Evolutionary conservation across 495 filamentous ascomycete genomes (phyloP).

Genomic region (Penicillium lagena): DNA sequence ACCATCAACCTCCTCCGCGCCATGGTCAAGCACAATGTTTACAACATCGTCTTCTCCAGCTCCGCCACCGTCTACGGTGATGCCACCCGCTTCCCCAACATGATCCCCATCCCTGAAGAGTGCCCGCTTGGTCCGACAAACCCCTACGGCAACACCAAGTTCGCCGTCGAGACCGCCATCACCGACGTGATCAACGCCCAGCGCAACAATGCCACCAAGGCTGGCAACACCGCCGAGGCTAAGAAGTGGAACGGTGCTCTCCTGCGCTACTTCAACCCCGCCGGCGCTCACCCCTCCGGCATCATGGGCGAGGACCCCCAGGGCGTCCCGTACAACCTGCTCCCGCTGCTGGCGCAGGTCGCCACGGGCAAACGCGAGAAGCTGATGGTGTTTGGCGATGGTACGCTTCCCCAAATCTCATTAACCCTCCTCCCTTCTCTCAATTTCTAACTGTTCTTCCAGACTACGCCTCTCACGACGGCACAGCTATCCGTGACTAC

Average conservation of each 20-base stretch:
- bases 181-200: constrained; percentile 84
- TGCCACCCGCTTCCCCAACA: constrained; percentile 90
- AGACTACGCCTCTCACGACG: constrained; percentile 89
- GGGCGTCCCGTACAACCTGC: constrained; percentile 91
- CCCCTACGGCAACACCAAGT: constrained; percentile 94
- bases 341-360: constrained; percentile 91
- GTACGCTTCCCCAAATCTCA: constrained; percentile 42
- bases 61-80: constrained; percentile 97
- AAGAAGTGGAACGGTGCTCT: constrained; percentile 90
- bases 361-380: constrained; percentile 93
- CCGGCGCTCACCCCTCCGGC: constrained; percentile 87
- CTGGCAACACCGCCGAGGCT: constrained; percentile 56
- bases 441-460: constrained; percentile 6
- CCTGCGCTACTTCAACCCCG: constrained; percentile 96
- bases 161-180: constrained; percentile 83
- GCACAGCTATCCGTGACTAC: constrained; percentile 73
- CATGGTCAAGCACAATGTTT: constrained; percentile 84
- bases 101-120: constrained; percentile 97
- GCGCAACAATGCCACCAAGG: constrained; percentile 76
- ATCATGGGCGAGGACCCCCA: constrained; percentile 98
- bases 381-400: constrained; percentile 87
- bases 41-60: constrained; percentile 96
- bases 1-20: constrained; percentile 79
- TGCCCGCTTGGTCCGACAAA: constrained; percentile 96
- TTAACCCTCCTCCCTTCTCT: neutral